phyloP scores from a whole-genome alignment of 805 yeast genomes.

The Zygotorulaspora florentina region DNA sequence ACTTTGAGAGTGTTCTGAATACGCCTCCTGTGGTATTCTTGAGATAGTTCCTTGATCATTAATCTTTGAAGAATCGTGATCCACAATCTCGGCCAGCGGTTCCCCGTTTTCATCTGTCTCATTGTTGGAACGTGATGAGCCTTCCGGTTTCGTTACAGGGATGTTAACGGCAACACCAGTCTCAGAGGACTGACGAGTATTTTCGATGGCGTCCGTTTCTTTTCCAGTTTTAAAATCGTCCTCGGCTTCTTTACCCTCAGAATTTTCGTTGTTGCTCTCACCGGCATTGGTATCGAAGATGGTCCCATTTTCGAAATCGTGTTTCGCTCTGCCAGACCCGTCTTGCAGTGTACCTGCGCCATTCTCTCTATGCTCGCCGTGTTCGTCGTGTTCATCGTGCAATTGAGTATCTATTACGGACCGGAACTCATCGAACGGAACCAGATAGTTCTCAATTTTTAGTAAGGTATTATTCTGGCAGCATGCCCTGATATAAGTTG shows the following conservation, averaged over 20 bases:
- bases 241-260: neutral
- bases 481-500: slow-evolving; percentile 31
- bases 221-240: neutral
- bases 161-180: slow-evolving; percentile 4
- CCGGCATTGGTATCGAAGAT: neutral
- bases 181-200: neutral
- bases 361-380: neutral
- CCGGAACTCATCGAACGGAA: slow-evolving; percentile 29
- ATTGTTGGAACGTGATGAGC: neutral
- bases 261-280: neutral
- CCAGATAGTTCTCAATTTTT: slow-evolving; percentile 24
- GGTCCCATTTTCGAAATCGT: neutral
- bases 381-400: slow-evolving; percentile 7
- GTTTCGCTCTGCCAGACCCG: neutral
- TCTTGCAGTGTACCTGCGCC: neutral
- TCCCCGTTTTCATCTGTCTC: slow-evolving; percentile 5
- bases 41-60: slow-evolving; percentile 1
- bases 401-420: slow-evolving; percentile 25
- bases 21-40: neutral
- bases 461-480: slow-evolving; percentile 20
- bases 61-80: slow-evolving; percentile 7
- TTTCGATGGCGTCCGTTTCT: neutral
- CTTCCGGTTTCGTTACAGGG: neutral
- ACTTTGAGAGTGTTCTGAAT: neutral
- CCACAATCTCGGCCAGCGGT: slow-evolving; percentile 11